Percentiles rank a stretch among this genome's conserved stretches.
Conservation (phyloP, 257 asterid species). For the Solanum lycopersicoides region DNA sequence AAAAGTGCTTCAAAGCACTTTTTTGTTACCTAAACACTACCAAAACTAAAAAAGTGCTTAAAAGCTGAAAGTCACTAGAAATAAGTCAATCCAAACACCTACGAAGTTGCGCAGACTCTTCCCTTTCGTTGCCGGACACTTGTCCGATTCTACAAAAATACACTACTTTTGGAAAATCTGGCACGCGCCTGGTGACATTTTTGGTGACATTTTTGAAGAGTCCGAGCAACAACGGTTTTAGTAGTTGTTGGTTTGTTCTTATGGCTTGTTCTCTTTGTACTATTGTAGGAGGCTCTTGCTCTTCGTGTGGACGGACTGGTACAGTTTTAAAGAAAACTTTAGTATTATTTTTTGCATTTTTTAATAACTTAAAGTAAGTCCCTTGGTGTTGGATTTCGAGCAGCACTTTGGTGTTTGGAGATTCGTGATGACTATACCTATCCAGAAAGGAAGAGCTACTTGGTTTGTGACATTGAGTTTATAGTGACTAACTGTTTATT, state of each 20-base stretch:
- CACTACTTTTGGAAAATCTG: no score
- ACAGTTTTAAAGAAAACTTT: slow-evolving; percentile 11
- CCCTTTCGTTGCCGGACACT: no score
- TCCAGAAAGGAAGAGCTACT: not conserved
- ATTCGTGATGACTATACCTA: not conserved
- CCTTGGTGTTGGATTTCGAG: not conserved
- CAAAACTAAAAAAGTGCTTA: no score
- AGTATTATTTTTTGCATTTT: not conserved
- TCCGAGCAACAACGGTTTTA: no score
- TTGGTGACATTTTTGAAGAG: no score
- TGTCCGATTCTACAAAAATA: no score
- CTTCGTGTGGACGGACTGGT: slow-evolving; percentile 96
- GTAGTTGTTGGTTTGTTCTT: not conserved
- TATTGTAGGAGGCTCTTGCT: slow-evolving; percentile 83
- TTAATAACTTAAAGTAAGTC: not conserved
- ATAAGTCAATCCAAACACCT: no score
- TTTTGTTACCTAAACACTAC: no score
- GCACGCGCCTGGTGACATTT: no score
- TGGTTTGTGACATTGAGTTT: not conserved
- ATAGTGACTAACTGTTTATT: not conserved
- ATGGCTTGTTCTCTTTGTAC: slow-evolving; percentile 6
- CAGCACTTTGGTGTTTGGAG: not conserved
- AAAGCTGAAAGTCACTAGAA: no score
- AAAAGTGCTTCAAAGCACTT: no score
- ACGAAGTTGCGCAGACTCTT: no score